These are phyloP conservation scores for Thalassiosira livingstoniorum DNA, from an alignment of 352 stramenopile genomes.

Conservation along the genomic window DNA sequence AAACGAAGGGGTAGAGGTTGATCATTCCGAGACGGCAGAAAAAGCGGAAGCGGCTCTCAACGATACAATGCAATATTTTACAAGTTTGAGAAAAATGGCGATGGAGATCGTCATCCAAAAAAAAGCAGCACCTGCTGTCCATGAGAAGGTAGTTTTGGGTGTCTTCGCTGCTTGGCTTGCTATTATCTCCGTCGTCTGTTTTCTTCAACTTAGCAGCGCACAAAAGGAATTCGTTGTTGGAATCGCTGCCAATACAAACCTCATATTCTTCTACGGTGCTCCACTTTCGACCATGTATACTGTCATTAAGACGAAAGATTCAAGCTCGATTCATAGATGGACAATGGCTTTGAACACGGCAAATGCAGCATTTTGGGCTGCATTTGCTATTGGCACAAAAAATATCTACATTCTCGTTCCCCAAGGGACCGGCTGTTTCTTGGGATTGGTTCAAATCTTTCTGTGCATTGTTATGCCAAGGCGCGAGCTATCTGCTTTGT, in stretches of 20 bases:
- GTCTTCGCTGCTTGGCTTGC: conserved; percentile 43
- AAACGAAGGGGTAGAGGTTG: background rate
- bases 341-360: conserved; percentile 67
- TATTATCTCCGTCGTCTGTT: conserved; percentile 49
- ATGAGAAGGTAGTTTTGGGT: conserved; percentile 51
- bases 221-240: conserved; percentile 63
- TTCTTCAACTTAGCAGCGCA: conserved; percentile 33
- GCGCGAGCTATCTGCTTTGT: too few species aligned
- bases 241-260: conserved; percentile 73
- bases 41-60: background rate
- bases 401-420: conserved; percentile 69
- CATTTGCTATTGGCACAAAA: conserved; percentile 62
- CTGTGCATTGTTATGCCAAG: conserved; percentile 45
- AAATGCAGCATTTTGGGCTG: conserved; percentile 67
- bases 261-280: conserved; percentile 82
- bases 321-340: conserved; percentile 68
- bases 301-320: conserved; percentile 67
- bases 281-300: conserved; percentile 69
- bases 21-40: background rate
- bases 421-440: conserved; percentile 58
- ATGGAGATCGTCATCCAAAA: conserved; percentile 46
- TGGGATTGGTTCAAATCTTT: conserved; percentile 64
- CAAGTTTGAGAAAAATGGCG: conserved; percentile 40
- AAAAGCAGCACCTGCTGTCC: conserved; percentile 30
- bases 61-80: conserved; percentile 23